Base-by-base conservation (phyloP, 371 early-diverging fungal species). In the Rhizoclosmatium hyalinum region DNA sequence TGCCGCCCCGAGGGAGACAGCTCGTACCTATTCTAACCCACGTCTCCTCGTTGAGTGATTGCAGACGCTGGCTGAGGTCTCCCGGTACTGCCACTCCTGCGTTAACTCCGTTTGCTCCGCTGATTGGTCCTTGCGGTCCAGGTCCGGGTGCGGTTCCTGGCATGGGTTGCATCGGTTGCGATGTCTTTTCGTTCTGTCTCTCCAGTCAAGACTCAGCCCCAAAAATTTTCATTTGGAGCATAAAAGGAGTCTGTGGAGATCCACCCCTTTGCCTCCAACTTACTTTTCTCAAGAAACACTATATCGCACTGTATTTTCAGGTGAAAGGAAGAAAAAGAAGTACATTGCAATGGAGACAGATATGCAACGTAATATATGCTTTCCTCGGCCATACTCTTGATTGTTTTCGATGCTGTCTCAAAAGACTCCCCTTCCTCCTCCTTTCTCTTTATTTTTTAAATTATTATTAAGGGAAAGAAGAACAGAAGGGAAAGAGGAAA, bases 1-100 rank as follows among this genome's bases (percentile, higher is more conserved):
- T 53, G 53, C 53, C 10, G 53, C 53, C 10, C 10, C 14, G 14
- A 53, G 53, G 53, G 53, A n/a, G n/a, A 10, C 53, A 53, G 10
- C 53, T 53, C 53, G 77, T 82, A 89, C 94, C 94, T 68, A 93
- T 80, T 65, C 90, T 91, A 56, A 93, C 79, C 94, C 94, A 94
- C 53, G 91, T 86, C 69, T 92, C 89, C 71, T 93, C 94, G 65
- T 93, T 93, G 73, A 90, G 84, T 42, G 85, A 80, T 50, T 87
- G 85, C 57, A 94, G 82, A 50, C 89, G 87, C 79, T 92, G 92
- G 21, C 64, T 77, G 43, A 54, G 72, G 39, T 78, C 68, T 8
- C 6, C 61, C 46, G 19, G 24, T 60, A 24, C 61, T 60, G 61
- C 39, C 24, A 24, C 19, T 19, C 24, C 64, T 42, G 43, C 41